These are phyloP conservation scores for Fusarium ambrosium DNA, from an alignment of 2,329 filamentous ascomycete genomes.

Conservation along the genomic window DNA sequence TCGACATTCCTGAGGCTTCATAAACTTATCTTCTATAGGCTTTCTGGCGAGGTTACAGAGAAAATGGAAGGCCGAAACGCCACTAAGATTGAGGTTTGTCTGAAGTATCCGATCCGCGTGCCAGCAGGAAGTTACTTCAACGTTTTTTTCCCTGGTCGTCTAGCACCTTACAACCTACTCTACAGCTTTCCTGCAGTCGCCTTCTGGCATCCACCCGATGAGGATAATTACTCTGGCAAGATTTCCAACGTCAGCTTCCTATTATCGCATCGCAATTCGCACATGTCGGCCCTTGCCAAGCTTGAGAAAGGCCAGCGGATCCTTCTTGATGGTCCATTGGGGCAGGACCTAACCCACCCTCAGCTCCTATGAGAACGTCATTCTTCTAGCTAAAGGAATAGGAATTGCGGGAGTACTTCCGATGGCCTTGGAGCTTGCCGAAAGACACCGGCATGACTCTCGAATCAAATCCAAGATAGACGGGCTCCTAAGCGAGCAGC, in stretches of 20 bases:
- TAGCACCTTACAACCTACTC: background rate
- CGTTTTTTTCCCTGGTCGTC: constrained; percentile 13
- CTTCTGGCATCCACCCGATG: constrained; percentile 9
- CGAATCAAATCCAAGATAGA: constrained; percentile 1
- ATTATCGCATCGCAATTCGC: background rate
- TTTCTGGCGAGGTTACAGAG: background rate
- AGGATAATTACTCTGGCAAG: background rate
- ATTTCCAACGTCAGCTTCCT: constrained; percentile 6
- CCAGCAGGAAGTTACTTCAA: constrained; percentile 15
- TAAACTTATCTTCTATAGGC: background rate
- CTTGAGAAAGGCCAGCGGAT: constrained; percentile 1
- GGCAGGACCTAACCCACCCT: background rate
- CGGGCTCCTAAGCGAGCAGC: background rate
- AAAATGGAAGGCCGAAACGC: constrained; percentile 1
- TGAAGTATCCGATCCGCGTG: background rate
- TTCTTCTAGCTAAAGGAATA: constrained; percentile 20
- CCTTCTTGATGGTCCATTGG: constrained; percentile 15
- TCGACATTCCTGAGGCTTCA: background rate
- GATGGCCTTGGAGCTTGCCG: background rate
- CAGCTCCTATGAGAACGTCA: constrained; percentile 12
- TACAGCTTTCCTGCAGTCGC: constrained; percentile 10
- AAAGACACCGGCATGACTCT: constrained; percentile 8
- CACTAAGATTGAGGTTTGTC: constrained; percentile 10
- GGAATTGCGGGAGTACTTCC: constrained; percentile 12
- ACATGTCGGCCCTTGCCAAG: background rate